Evolutionary conservation across 148 eudicot species (phyloP).

Genomic region (Vaccinium macrocarpon): DNA sequence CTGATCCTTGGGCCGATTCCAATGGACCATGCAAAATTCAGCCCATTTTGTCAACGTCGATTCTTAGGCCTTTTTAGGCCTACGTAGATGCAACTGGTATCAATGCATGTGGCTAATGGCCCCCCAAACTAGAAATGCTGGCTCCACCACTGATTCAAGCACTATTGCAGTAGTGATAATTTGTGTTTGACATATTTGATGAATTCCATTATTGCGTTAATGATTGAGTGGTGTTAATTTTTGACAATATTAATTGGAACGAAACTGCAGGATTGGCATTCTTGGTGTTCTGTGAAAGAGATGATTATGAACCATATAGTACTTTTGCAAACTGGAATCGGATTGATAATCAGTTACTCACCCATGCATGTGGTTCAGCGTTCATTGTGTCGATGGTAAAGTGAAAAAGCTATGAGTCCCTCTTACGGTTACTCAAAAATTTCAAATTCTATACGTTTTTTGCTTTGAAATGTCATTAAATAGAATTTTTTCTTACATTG

Average conservation of each 20-base stretch:
- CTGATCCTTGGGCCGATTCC: too few relatives aligned
- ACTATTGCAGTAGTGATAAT: conserved; percentile 35
- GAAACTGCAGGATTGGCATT: conserved; percentile 61
- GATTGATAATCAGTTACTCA: conserved; percentile 48
- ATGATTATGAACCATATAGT: conserved; percentile 57
- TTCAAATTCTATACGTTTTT: neutral
- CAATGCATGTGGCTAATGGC: too few relatives aligned
- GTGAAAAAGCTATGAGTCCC: conserved; percentile 79
- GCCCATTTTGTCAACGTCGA: too few relatives aligned
- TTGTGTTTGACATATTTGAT: neutral
- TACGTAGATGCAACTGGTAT: too few relatives aligned
- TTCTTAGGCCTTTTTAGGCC: too few relatives aligned
- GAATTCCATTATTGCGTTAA: neutral
- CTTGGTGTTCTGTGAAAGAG: conserved; percentile 50
- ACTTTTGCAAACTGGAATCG: conserved; percentile 71
- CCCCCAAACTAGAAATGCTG: too few relatives aligned
- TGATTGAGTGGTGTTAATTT: neutral
- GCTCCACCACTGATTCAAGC: too few relatives aligned
- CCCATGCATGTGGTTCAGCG: conserved; percentile 77
- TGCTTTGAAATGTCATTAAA: neutral
- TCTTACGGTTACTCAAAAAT: neutral
- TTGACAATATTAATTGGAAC: conserved; percentile 13
- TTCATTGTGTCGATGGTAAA: conserved; percentile 61
- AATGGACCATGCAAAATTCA: too few relatives aligned
- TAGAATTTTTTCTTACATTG: conserved; percentile 2